Conservation (phyloP, 176 grass and related monocot genomes). For the Melocanna baccifera region DNA sequence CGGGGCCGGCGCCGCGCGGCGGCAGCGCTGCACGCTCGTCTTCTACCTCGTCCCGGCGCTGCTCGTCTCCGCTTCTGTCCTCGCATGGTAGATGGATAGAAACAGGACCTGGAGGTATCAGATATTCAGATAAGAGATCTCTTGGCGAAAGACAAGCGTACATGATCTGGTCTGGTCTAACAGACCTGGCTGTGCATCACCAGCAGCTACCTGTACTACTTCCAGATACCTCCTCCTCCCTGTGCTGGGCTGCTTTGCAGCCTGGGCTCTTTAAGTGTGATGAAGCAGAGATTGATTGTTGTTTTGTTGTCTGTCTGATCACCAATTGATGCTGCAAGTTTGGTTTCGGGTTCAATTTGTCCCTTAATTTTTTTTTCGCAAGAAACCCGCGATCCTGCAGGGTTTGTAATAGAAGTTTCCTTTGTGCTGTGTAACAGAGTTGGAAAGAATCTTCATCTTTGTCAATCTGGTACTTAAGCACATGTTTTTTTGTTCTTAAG, state of each 20-base stretch:
- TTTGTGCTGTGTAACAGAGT: background rate
- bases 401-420: background rate
- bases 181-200: background rate
- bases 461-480: background rate
- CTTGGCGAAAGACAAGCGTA: background rate
- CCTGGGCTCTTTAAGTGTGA: background rate
- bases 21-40: background rate
- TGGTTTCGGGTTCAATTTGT: background rate
- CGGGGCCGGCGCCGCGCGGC: background rate
- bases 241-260: background rate
- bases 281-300: background rate
- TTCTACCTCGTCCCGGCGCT: conserved; percentile 24
- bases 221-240: background rate
- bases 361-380: background rate
- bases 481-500: background rate
- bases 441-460: background rate
- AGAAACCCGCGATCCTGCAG: background rate
- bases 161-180: background rate
- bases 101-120: background rate
- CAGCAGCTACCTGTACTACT: background rate
- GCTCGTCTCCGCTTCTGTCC: background rate
- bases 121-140: background rate
- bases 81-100: background rate
- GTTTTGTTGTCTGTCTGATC: background rate
- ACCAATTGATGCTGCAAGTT: background rate